Conservation (phyloP, 2,329 filamentous ascomycete genomes). For the Ophiostoma fasciatum region DNA sequence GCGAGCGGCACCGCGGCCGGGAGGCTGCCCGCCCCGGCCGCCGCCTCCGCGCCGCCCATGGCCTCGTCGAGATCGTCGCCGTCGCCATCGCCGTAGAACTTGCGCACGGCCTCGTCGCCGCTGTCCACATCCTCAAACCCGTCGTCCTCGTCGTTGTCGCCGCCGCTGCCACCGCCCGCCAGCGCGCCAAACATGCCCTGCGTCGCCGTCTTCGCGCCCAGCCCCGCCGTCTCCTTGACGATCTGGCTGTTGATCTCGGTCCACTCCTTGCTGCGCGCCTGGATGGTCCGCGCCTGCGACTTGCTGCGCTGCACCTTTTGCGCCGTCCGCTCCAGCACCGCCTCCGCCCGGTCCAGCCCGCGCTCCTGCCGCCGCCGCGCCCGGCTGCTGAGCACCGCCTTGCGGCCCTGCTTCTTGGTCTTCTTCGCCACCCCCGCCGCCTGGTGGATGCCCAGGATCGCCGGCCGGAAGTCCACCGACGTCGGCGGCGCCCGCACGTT, state of each 20-base stretch:
- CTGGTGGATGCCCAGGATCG: constrained; percentile 55
- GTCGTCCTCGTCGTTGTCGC: background rate
- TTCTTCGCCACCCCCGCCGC: constrained; percentile 55
- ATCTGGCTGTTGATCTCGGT: constrained; percentile 35
- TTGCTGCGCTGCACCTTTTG: constrained; percentile 42
- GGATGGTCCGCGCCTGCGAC: constrained; percentile 29
- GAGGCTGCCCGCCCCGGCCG: background rate
- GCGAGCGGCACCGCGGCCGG: constrained; percentile 3
- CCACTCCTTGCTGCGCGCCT: constrained; percentile 38
- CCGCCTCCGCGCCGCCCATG: constrained; percentile 6
- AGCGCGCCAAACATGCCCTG: constrained; percentile 7
- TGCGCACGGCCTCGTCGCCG: constrained; percentile 12
- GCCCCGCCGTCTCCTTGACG: background rate
- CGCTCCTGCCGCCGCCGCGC: constrained; percentile 41
- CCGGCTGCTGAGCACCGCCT: constrained; percentile 37
- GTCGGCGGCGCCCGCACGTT: constrained; percentile 35
- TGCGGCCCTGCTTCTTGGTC: constrained; percentile 36
- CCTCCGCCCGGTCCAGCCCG: constrained; percentile 42
- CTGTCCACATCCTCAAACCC: constrained; percentile 7
- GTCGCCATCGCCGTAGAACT: constrained; percentile 10
- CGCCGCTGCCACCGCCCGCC: background rate
- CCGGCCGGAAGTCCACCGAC: constrained; percentile 37
- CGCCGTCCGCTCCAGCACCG: constrained; percentile 42
- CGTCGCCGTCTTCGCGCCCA: constrained; percentile 4
- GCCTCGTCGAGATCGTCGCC: constrained; percentile 5